Evolutionary conservation across 176 grass and related monocot species (phyloP).

Genomic region (Triticum turgidum): DNA sequence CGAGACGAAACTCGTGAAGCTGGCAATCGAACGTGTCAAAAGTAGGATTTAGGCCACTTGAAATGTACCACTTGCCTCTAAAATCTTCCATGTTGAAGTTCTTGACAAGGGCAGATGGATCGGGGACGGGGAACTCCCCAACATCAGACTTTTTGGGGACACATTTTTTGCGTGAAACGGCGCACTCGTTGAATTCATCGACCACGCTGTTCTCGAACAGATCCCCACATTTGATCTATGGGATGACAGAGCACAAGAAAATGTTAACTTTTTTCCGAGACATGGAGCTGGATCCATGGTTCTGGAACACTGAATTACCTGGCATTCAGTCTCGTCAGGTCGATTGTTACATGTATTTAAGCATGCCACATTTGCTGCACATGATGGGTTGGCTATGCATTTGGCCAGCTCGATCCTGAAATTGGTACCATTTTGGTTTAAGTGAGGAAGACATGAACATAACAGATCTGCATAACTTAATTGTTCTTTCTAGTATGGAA

Average conservation of each 20-base stretch:
- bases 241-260: not conserved
- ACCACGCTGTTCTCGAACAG: constrained; percentile 92
- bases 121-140: constrained; percentile 80
- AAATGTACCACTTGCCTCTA: constrained; percentile 91
- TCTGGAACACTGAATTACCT: constrained; percentile 48
- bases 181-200: constrained; percentile 95
- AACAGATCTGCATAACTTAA: not conserved
- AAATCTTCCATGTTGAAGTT: constrained; percentile 91
- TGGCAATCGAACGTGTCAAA: constrained; percentile 95
- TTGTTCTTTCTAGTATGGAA: not conserved
- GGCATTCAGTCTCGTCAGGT: constrained; percentile 96
- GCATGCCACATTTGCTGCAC: constrained; percentile 95
- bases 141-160: constrained; percentile 83
- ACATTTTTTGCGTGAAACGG: constrained; percentile 93
- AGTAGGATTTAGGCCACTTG: constrained; percentile 88
- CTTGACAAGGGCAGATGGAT: constrained; percentile 63
- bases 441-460: not conserved
- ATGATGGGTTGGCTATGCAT: constrained; percentile 94
- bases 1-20: constrained; percentile 81
- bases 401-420: constrained; percentile 85
- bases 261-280: not conserved
- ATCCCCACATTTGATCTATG: constrained; percentile 93
- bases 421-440: not conserved
- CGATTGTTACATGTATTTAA: constrained; percentile 91
- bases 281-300: not conserved